Conservation (phyloP, 805 yeast species). For the Saccharomycopsis schoenii region DNA sequence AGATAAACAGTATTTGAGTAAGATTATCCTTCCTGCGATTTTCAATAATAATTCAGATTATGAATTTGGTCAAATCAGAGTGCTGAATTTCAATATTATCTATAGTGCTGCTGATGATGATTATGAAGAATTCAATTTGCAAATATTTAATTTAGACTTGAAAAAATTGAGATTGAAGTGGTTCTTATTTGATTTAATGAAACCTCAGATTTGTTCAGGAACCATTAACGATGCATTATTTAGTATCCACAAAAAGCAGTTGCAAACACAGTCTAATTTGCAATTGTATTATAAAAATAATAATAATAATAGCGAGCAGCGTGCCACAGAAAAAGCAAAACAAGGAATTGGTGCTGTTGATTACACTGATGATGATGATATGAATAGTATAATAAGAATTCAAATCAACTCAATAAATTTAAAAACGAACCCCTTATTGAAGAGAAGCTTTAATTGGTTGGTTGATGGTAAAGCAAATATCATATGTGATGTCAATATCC, state of each 20-base stretch:
- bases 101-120: slow-evolving; percentile 4
- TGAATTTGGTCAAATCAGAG: slow-evolving; percentile 5
- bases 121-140: slow-evolving; percentile 5
- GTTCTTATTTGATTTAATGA: slow-evolving; percentile 55
- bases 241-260: slow-evolving; percentile 65
- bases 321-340: not conserved
- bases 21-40: slow-evolving; percentile 2
- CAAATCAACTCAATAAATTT: slow-evolving; percentile 31
- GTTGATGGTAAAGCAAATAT: slow-evolving; percentile 61
- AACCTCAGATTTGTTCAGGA: slow-evolving; percentile 63
- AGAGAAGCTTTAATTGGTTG: slow-evolving; percentile 58
- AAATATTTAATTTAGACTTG: slow-evolving; percentile 54
- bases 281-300: not conserved
- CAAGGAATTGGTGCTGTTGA: not conserved
- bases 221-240: slow-evolving; percentile 66
- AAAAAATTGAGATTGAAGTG: slow-evolving; percentile 50
- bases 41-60: slow-evolving; percentile 11
- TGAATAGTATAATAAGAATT: slow-evolving; percentile 9
- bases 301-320: not conserved
- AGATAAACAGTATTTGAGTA: slow-evolving; percentile 11
- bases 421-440: slow-evolving; percentile 21
- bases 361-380: not conserved
- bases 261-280: not conserved
- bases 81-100: slow-evolving; percentile 11
- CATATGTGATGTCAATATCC: slow-evolving; percentile 63